Base-by-base conservation (phyloP, 2,329 filamentous ascomycete genomes). In the Zalaria obscura region DNA sequence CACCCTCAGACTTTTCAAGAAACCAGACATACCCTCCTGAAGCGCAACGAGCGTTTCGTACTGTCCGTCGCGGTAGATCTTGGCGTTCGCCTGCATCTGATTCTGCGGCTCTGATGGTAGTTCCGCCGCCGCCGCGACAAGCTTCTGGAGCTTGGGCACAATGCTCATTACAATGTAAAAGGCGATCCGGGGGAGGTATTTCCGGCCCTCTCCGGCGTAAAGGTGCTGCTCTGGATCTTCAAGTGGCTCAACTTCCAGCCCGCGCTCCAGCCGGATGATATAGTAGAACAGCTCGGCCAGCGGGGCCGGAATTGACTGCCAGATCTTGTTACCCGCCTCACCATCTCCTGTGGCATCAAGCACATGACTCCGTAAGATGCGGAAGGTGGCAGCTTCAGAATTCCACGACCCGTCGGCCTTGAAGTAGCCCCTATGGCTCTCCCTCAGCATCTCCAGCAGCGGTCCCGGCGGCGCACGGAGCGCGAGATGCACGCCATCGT, bases 401-500 rank as follows among this genome's bases (percentile, higher is more conserved):
- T 51, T 56, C 60, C 60, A 63, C 11, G 46, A 35, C 5, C 53
- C 53, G 5, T 32, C 35, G 3, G 48, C 27, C 4, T 45, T 49
- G 47, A 63, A 63, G 45, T 57, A 60, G n/a, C 55, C 55, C 4
- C 58, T 52, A 33, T 58, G 57, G 3, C 51, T 41, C 3, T 31
- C 29, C 26, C 48, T 49, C 11, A 64, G 48, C 9, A 54, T 47
- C 9, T 41, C 41, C 38, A 62, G 58, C n/a, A 63, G 50, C 3
- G 52, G 46, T n/a, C 54, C 52, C 4, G 61, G 59, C 10, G 66
- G 59, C 6, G 57, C 52, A 39, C 57, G 59, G 6, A 68, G 54
- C 18, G 62, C 62, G 35, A 70, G 49, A 5, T 64, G 53, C 5
- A 68, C 61, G 38, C 61, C 58, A 47, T 72, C 69, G 34, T 64